Evolutionary conservation across 176 grass and related monocot genomes (phyloP).

Genomic region (Triticum monococcum): DNA sequence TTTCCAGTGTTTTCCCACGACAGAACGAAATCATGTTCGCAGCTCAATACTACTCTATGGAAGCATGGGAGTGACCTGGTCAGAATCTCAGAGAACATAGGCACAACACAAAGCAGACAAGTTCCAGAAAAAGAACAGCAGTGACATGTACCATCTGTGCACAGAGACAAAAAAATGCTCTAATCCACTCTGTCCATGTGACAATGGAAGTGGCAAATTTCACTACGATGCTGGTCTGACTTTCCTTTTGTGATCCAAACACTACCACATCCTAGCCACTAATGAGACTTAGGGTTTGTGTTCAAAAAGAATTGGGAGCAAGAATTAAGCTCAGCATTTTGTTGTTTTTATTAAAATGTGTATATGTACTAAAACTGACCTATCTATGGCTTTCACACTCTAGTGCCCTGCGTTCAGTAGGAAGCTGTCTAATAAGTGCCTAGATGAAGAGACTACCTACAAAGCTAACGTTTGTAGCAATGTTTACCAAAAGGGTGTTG

Average conservation of each 20-base stretch:
- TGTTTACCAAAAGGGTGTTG: not conserved
- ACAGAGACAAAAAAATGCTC: not conserved
- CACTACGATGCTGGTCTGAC: not conserved
- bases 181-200: not conserved
- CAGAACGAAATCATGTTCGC: not conserved
- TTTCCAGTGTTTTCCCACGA: not conserved
- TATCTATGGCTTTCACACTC: not conserved
- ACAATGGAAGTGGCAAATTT: not conserved
- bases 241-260: not conserved
- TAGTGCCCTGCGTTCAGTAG: not conserved
- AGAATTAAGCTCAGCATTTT: slow-evolving; percentile 4
- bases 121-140: not conserved
- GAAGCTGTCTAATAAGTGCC: not conserved
- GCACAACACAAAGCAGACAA: not conserved
- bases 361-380: not conserved
- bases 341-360: not conserved
- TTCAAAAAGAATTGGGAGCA: not conserved
- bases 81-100: not conserved
- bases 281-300: not conserved
- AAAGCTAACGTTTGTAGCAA: not conserved
- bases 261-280: not conserved
- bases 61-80: not conserved
- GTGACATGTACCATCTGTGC: not conserved
- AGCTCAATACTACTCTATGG: not conserved
- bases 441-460: not conserved